Conservation (phyloP, 2,329 filamentous ascomycete genomes). For the Plenodomus biglobosus region DNA sequence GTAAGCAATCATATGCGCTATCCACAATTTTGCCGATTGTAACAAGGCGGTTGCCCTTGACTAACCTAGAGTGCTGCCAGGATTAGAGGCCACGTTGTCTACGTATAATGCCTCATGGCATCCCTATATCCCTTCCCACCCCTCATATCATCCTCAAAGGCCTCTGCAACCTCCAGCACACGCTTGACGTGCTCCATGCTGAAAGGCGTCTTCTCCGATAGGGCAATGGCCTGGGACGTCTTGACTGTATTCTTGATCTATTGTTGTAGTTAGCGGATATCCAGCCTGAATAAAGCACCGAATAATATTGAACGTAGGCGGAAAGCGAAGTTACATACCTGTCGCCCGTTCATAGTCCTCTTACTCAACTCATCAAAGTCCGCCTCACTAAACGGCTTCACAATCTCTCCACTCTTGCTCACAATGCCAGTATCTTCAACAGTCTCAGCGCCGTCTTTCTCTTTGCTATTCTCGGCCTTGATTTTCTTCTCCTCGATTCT, state of each 20-base stretch:
- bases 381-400: conserved; percentile 61
- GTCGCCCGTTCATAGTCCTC: conserved; percentile 68
- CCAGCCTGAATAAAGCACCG: not conserved
- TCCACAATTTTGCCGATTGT: too few relatives aligned
- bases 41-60: too few relatives aligned
- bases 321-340: conserved; percentile 49
- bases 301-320: not conserved
- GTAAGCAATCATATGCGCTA: too few relatives aligned
- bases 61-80: too few relatives aligned
- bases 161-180: conserved; percentile 80
- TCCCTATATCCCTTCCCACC: conserved; percentile 79
- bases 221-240: conserved; percentile 78
- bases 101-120: conserved; percentile 80
- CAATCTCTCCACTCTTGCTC: conserved; percentile 1
- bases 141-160: conserved; percentile 80
- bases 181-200: conserved; percentile 78
- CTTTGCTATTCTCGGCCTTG: conserved; percentile 1
- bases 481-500: conserved; percentile 50
- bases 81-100: conserved; percentile 4
- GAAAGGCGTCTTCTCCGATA: conserved; percentile 70
- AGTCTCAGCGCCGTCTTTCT: conserved; percentile 1
- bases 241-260: conserved; percentile 89
- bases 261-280: conserved; percentile 10
- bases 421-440: not conserved
- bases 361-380: conserved; percentile 69